Evolutionary conservation across 306 rosid species (phyloP), one percentile per base, ranked within the genome.

Genomic region (Prosopis cineraria): DNA sequence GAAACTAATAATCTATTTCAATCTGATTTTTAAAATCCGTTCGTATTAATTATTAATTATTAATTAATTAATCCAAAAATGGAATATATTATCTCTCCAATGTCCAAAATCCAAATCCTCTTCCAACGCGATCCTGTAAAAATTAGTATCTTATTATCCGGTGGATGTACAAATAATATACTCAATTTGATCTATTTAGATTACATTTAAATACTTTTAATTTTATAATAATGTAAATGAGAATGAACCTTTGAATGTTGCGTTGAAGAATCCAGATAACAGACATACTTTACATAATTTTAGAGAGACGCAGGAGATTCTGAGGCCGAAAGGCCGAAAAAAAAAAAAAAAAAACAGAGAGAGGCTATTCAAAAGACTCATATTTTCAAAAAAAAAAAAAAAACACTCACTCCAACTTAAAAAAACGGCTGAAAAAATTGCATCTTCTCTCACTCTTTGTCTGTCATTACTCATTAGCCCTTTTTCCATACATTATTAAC

Each of bases 101-200:
- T 40, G 75, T 80, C n/a, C n/a, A n/a, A n/a, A n/a, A n/a, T 2
- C 59, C 77, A 64, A 83, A 66, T 64, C 70, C 45, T 67, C 83
- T 5, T 87, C 83, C 88, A 86, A 85, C 93, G 86, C 91, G 84
- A 80, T 80, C 78, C 90, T 85, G 85, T 87, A 89, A 89, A 17
- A 87, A 81, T 22, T 19, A 50, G 12, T 7, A 9, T 52, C 59
- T 52, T 7, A 48, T 14, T 48, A 45, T 45, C 53, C 53, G 53
- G 4, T 6, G 6, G 56, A 50, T 50, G 56, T 5, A 19, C 56
- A 6, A 25, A n/a, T 20, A n/a, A 48, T 48, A 25, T 20, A 22
- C 2, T 48, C 24, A 6, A 1, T 48, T 19, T 48, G 0, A 48
- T 48, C 24, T 48, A 19, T 48, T 48, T 52, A n/a, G 29, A 52